Base-by-base conservation (phyloP, 768 basidiomycete species). In the Chalciporus sphaerocephalus region DNA sequence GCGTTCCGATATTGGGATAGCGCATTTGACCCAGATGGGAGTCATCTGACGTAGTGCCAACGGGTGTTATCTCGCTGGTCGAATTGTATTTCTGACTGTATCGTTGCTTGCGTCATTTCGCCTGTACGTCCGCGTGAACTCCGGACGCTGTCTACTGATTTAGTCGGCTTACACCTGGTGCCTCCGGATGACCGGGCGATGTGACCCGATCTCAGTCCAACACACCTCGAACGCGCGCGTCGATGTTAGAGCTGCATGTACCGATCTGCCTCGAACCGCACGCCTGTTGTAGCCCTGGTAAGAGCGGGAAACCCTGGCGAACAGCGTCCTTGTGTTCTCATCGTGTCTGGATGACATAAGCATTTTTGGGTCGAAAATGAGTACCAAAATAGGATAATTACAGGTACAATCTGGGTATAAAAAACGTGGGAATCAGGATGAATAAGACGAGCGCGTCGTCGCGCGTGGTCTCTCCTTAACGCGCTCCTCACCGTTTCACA, bases 391-490 rank as follows among this genome's bases (percentile, higher is more conserved):
- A 50, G 44, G 42, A 20, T 44, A 52, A 48, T 56, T 52, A 35
- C 40, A 51, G 59, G 49, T 47, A 61, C 48, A 42, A 47, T 45
- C 41, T 60, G 56, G 62, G 53, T 52, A 51, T 54, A 58, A 48
- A 44, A 44, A 46, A 43, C 59, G 64, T 67, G 64, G 58, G 64
- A 65, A 67, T 52, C 17, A 20, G 52, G 61, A 65, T 65, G 64
- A 65, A 59, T 65, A 67, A 65, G 65, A 51, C 53, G 56, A 63
- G 64, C 64, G 64, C 65, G 64, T 67, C 53, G 53, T 54, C 63
- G 61, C 64, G 64, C 51, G 63, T 57, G 65, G 49, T 38, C 53
- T 50, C 63, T 66, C 60, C 63, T 64, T 57, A 67, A 65, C 64
- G 64, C 64, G 66, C 64, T 62, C 66, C 66, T 65, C 64, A 46